Percentiles rank a stretch among this genome's conserved stretches.
These are phyloP conservation scores for Microascus cirrosus DNA, from an alignment of 2,329 filamentous ascomycete genomes.

Conservation along the genomic window DNA sequence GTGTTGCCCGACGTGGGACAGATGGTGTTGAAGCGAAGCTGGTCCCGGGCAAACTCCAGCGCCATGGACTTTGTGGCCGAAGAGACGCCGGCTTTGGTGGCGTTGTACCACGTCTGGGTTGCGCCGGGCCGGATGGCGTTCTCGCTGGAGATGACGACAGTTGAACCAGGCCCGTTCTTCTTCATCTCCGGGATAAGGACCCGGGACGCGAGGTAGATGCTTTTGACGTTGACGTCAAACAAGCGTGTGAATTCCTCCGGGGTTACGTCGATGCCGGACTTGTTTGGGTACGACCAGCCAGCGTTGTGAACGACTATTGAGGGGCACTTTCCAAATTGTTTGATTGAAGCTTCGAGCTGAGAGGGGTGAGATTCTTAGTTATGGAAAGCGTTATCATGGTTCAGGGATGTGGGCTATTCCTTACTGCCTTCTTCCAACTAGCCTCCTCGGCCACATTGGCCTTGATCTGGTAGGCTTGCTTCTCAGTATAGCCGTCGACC, in stretches of 20 bases:
- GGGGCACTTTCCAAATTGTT: conserved; percentile 5
- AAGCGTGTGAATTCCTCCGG: conserved; percentile 3
- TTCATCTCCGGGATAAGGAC: conserved; percentile 6
- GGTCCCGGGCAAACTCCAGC: conserved; percentile 5
- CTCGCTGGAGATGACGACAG: conserved; percentile 4
- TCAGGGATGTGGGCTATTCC: background rate
- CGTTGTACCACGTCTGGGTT: conserved; percentile 6
- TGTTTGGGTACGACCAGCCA: conserved; percentile 4
- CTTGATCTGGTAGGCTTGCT: conserved; percentile 10
- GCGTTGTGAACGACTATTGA: conserved; percentile 5
- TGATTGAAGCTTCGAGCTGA: conserved; percentile 8
- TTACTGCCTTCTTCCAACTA: conserved; percentile 9
- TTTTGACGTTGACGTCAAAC: conserved; percentile 7
- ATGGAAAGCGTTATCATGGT: background rate
- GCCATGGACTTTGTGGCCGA: conserved; percentile 7
- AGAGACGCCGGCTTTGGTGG: conserved; percentile 5
- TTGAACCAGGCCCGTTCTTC: conserved; percentile 5
- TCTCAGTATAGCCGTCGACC: conserved; percentile 8
- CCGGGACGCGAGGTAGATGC: conserved; percentile 5
- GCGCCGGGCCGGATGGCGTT: conserved; percentile 4
- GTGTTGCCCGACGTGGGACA: conserved; percentile 6
- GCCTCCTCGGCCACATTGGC: conserved; percentile 11
- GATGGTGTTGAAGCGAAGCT: conserved; percentile 6
- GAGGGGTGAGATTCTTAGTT: background rate
- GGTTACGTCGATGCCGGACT: conserved; percentile 4